phyloP scores from a whole-genome alignment of 106 monocot genomes.

The Dendrobium huoshanense region DNA sequence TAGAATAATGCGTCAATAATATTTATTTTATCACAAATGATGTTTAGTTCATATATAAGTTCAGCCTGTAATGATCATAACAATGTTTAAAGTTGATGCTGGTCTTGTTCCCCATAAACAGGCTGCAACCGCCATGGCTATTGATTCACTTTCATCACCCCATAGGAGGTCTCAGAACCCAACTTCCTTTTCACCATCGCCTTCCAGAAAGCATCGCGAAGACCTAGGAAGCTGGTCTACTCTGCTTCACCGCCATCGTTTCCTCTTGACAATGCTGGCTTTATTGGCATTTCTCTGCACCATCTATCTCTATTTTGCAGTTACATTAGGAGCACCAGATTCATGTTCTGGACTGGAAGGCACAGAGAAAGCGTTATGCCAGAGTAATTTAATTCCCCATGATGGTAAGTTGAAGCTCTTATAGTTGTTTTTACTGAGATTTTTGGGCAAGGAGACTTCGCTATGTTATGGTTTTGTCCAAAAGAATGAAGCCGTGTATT shows the following conservation, averaged over 20 bases:
- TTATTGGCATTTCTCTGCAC: constrained; percentile 73
- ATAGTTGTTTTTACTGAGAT: constrained; percentile 9
- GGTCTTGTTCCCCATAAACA: neutral
- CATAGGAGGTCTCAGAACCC: constrained; percentile 57
- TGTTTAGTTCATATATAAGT: neutral
- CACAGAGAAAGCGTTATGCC: constrained; percentile 51
- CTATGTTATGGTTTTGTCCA: too few relatives aligned
- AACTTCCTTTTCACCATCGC: constrained; percentile 20
- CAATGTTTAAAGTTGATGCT: neutral
- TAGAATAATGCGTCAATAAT: too few relatives aligned
- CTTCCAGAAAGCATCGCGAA: constrained; percentile 43
- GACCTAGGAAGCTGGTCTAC: constrained; percentile 55
- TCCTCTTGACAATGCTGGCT: constrained; percentile 67
- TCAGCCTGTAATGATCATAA: neutral
- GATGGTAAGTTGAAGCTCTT: constrained; percentile 60
- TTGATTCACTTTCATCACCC: constrained; percentile 67
- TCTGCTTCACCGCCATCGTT: constrained; percentile 66
- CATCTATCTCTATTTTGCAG: constrained; percentile 84
- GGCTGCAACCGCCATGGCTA: constrained; percentile 30
- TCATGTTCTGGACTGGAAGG: constrained; percentile 54
- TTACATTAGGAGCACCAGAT: constrained; percentile 46
- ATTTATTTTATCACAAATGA: too few relatives aligned
- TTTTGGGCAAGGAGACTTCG: too few relatives aligned
- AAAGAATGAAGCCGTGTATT: too few relatives aligned
- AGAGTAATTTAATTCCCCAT: constrained; percentile 37